Conservation (phyloP, 176 grass and related monocot species). For the Cenchrus fungigraminus region DNA sequence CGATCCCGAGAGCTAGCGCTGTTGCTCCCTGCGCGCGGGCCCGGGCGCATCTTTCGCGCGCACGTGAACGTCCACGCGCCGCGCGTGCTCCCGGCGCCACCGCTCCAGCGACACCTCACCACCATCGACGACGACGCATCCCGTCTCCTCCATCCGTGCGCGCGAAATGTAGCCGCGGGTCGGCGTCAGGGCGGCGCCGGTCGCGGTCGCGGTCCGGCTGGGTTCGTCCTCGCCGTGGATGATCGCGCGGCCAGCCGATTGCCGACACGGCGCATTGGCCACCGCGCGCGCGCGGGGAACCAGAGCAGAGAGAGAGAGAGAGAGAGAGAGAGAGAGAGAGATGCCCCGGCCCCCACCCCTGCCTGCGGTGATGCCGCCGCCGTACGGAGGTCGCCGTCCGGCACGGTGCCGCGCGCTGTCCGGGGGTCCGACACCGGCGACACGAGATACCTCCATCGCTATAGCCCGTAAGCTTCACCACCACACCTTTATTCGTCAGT, state of each 20-base stretch:
- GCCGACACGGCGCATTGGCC: conserved; percentile 32
- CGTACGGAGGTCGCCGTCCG: conserved; percentile 15
- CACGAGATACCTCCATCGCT: neutral
- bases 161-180: conserved; percentile 10
- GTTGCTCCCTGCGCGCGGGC: neutral
- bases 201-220: too few species aligned
- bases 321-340: neutral
- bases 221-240: too few species aligned
- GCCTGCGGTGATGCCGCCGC: neutral
- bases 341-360: neutral
- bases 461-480: neutral
- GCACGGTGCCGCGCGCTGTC: neutral
- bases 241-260: neutral
- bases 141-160: neutral
- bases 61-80: conserved; percentile 55
- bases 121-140: neutral
- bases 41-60: neutral
- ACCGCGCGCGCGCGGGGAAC: neutral
- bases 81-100: conserved; percentile 29
- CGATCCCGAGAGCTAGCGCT: too few species aligned
- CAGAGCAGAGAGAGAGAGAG: neutral
- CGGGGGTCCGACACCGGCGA: neutral
- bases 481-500: conserved; percentile 18
- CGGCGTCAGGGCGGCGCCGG: neutral
- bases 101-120: conserved; percentile 1